A percentile compares a stretch with the other conserved stretches of the same genome.
phyloP scores from a whole-genome alignment of 176 grass and related monocot genomes.

The Aegilops speltoides region DNA sequence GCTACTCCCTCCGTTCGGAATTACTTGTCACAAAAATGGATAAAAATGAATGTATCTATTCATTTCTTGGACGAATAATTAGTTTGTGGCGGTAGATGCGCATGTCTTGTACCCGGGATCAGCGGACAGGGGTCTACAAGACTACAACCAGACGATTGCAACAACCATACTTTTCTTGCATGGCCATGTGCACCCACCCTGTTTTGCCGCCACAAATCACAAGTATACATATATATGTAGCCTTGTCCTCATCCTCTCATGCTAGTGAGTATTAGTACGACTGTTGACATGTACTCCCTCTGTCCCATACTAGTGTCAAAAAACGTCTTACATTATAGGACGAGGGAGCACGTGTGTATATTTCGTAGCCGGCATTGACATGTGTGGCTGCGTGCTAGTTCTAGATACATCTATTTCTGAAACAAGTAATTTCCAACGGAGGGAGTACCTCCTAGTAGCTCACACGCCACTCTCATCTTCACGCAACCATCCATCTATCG shows the following conservation, averaged over 20 bases:
- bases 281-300: neutral
- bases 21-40: too few species aligned
- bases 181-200: slow-evolving; percentile 39
- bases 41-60: too few species aligned
- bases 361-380: neutral
- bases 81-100: neutral
- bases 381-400: slow-evolving; percentile 11
- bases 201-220: neutral
- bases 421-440: too few species aligned
- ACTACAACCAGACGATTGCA: neutral
- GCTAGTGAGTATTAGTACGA: neutral
- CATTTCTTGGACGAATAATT: too few species aligned
- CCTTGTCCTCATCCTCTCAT: slow-evolving; percentile 13
- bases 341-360: neutral
- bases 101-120: slow-evolving; percentile 39
- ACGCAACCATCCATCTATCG: neutral
- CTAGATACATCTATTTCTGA: too few species aligned
- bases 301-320: too few species aligned
- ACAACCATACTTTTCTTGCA: neutral
- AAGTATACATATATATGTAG: neutral
- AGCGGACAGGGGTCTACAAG: slow-evolving; percentile 35
- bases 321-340: too few species aligned
- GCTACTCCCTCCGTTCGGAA: too few species aligned
- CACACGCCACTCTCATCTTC: neutral
- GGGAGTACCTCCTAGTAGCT: neutral